Evolutionary conservation across 768 basidiomycete genomes (phyloP).

Genomic region (Cyclocybe aegerita): DNA sequence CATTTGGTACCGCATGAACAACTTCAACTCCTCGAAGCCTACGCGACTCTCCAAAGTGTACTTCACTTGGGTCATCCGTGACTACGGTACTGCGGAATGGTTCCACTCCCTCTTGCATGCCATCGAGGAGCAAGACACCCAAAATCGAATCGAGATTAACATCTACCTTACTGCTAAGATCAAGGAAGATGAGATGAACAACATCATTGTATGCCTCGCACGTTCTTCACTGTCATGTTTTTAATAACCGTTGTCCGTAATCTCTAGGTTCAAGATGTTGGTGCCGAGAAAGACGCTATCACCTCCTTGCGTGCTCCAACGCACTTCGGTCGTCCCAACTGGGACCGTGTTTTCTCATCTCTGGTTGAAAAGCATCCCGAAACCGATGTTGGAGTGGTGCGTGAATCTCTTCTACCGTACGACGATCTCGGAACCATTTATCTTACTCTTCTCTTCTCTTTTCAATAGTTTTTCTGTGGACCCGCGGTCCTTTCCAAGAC

Average conservation of each 20-base stretch:
- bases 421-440: background rate
- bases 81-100: conserved; percentile 88
- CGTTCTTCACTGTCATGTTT: background rate
- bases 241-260: background rate
- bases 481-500: conserved; percentile 67
- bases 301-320: conserved; percentile 88
- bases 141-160: conserved; percentile 87
- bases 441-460: background rate
- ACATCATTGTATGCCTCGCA: conserved; percentile 66
- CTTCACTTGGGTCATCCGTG: conserved; percentile 95
- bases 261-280: conserved; percentile 78
- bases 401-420: conserved; percentile 18
- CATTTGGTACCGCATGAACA: conserved; percentile 97
- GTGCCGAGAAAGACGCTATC: conserved; percentile 89
- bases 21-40: conserved; percentile 67
- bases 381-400: conserved; percentile 86
- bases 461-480: conserved; percentile 78
- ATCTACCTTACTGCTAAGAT: conserved; percentile 92
- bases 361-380: conserved; percentile 82
- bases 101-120: conserved; percentile 93
- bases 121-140: conserved; percentile 88
- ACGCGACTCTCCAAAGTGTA: conserved; percentile 90
- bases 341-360: conserved; percentile 71
- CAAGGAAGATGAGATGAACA: conserved; percentile 91
- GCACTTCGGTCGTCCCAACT: conserved; percentile 89